Evolutionary conservation across 345 rosid genomes (phyloP).

Genomic region (Pugionium cornutum): DNA sequence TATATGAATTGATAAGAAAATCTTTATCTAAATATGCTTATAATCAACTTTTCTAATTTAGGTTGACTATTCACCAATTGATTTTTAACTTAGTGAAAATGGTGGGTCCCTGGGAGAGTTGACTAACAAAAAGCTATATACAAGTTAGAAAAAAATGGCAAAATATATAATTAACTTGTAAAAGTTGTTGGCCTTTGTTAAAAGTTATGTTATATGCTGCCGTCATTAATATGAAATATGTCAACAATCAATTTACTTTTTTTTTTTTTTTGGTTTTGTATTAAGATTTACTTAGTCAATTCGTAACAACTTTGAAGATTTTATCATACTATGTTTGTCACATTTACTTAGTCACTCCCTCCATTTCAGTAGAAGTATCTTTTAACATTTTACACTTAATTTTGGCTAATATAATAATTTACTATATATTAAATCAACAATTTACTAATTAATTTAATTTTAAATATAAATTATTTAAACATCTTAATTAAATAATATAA

Average conservation of each 20-base stretch:
- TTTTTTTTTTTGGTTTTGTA: not conserved
- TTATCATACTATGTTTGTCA: not conserved
- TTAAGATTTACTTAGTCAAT: not conserved
- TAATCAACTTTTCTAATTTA: constrained; percentile 11
- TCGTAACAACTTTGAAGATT: not conserved
- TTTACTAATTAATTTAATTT: too few relatives aligned
- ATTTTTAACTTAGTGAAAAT: constrained; percentile 12
- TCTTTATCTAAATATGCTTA: not conserved
- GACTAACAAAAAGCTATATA: constrained; percentile 31
- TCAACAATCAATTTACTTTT: not conserved
- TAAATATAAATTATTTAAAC: too few relatives aligned
- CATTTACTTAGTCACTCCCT: not conserved
- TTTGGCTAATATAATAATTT: too few relatives aligned
- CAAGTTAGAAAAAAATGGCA: not conserved
- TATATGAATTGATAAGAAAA: constrained; percentile 10
- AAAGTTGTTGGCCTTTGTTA: constrained; percentile 39
- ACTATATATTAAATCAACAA: too few relatives aligned
- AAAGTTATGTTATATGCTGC: constrained; percentile 25
- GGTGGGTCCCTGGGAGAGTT: constrained; percentile 35
- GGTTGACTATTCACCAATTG: constrained; percentile 31
- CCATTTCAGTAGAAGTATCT: too few relatives aligned
- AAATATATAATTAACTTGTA: constrained; percentile 2
- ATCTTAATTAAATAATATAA: too few relatives aligned
- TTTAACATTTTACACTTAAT: too few relatives aligned
- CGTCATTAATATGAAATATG: constrained; percentile 24